Evolutionary conservation across 495 filamentous ascomycete species (phyloP).

Genomic region (Aspergillus nidulans): DNA sequence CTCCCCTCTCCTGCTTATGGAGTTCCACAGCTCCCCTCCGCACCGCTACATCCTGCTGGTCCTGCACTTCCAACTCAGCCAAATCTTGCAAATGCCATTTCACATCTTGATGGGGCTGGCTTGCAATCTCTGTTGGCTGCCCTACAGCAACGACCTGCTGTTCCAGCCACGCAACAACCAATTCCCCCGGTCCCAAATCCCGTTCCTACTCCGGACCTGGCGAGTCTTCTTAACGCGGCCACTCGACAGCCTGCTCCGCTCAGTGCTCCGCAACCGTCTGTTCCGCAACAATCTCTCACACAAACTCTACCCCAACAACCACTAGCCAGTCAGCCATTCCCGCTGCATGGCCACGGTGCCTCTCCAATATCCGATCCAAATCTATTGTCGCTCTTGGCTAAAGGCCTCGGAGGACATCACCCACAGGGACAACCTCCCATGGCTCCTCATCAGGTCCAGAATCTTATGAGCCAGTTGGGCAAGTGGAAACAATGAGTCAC

Average conservation of each 20-base stretch:
- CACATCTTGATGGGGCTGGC: constrained; percentile 64
- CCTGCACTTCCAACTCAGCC: constrained; percentile 34
- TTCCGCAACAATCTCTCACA: constrained; percentile 30
- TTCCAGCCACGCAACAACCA: constrained; percentile 38
- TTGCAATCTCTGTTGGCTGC: constrained; percentile 69
- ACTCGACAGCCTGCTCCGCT: constrained; percentile 36
- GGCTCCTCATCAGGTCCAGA: constrained; percentile 47
- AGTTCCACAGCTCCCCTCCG: constrained; percentile 32
- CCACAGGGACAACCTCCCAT: constrained; percentile 37
- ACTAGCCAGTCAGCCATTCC: constrained; percentile 31
- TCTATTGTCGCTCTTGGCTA: constrained; percentile 43
- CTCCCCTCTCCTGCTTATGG: constrained; percentile 43
- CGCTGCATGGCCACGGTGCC: constrained; percentile 28
- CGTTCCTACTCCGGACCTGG: constrained; percentile 49
- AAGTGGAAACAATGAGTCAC: constrained; percentile 55
- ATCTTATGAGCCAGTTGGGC: constrained; percentile 57
- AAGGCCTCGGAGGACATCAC: constrained; percentile 36
- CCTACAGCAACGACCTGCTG: constrained; percentile 39
- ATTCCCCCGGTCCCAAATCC: constrained; percentile 26
- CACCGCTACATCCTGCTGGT: constrained; percentile 30
- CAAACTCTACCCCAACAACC: constrained; percentile 15
- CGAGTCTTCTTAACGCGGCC: constrained; percentile 51
- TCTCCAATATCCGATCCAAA: constrained; percentile 38
- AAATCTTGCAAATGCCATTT: constrained; percentile 43
- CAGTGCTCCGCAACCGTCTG: constrained; percentile 27